Conservation (phyloP, 805 yeast species). For the Yamadazyma laniorum region DNA sequence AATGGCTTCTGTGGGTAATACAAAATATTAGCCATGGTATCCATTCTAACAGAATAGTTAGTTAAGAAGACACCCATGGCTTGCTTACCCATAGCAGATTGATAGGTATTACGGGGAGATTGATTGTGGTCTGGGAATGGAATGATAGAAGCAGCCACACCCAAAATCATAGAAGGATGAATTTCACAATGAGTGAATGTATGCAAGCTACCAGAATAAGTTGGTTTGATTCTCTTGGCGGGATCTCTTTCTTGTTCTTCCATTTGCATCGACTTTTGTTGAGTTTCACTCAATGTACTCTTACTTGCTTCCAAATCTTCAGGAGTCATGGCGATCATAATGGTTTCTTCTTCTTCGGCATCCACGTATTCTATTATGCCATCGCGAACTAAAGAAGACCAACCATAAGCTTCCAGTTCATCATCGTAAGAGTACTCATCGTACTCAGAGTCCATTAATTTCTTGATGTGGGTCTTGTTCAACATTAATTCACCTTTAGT, state of each 20-base stretch:
- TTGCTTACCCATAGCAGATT: constrained; percentile 99
- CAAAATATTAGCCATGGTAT: constrained; percentile 96
- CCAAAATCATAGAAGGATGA: constrained; percentile 97
- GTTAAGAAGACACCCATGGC: constrained; percentile 99
- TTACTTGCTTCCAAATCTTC: constrained; percentile 82
- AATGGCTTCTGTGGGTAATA: constrained; percentile 98
- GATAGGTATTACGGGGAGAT: constrained; percentile 98
- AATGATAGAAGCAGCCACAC: constrained; percentile 97
- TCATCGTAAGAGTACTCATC: constrained; percentile 53
- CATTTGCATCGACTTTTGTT: constrained; percentile 42
- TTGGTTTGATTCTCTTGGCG: constrained; percentile 82
- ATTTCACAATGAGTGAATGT: constrained; percentile 99
- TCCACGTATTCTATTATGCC: constrained; percentile 96
- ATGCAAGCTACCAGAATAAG: constrained; percentile 50
- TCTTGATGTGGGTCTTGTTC: constrained; percentile 79
- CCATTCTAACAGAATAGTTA: constrained; percentile 96
- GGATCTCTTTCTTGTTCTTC: constrained; percentile 57
- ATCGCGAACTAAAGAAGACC: constrained; percentile 78
- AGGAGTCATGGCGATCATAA: constrained; percentile 98
- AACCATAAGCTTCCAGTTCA: constrained; percentile 57
- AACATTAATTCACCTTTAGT: constrained; percentile 76
- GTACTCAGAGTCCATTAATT: constrained; percentile 60
- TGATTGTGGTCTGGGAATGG: constrained; percentile 99
- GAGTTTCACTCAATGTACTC: constrained; percentile 39
- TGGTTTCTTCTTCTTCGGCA: constrained; percentile 98